A percentile compares a stretch with the other conserved stretches of the same genome.
These are phyloP conservation scores for Monascus ruber DNA, from an alignment of 2,329 filamentous ascomycete genomes.

Conservation along the genomic window DNA sequence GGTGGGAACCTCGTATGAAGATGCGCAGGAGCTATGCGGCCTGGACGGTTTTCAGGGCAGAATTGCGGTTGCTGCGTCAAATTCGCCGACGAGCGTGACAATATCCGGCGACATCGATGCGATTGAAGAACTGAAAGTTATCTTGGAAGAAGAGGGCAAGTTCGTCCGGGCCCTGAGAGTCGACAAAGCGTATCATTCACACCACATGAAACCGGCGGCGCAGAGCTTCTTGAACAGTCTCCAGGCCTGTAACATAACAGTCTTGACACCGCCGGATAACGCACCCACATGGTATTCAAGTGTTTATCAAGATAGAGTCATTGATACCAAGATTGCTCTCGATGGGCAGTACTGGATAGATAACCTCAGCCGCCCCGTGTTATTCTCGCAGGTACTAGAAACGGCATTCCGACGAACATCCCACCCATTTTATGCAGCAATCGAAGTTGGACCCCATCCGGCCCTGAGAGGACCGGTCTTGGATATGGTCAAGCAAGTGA, in stretches of 20 bases:
- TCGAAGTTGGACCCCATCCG: slow-evolving; percentile 25
- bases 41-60: slow-evolving; percentile 2
- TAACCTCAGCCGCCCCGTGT: slow-evolving; percentile 16
- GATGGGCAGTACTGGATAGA: slow-evolving; percentile 15
- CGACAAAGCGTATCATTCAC: slow-evolving; percentile 16
- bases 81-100: slow-evolving; percentile 12
- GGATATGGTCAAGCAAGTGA: background rate
- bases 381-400: slow-evolving; percentile 12
- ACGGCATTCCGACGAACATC: slow-evolving; percentile 7
- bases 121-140: slow-evolving; percentile 8
- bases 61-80: slow-evolving; percentile 7
- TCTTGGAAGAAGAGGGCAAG: slow-evolving; percentile 10
- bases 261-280: background rate
- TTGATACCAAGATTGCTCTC: background rate
- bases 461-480: slow-evolving; percentile 11
- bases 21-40: slow-evolving; percentile 3
- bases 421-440: slow-evolving; percentile 7
- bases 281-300: background rate
- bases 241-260: no score
- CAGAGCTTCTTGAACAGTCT: slow-evolving; percentile 8
- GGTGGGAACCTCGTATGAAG: slow-evolving; percentile 3
- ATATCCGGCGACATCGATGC: slow-evolving; percentile 11
- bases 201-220: slow-evolving; percentile 13
- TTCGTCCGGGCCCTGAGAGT: slow-evolving; percentile 15
- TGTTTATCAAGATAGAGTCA: slow-evolving; percentile 5